These are phyloP conservation scores for Lepiota venenata DNA, from an alignment of 768 basidiomycete species.

Conservation along the genomic window DNA sequence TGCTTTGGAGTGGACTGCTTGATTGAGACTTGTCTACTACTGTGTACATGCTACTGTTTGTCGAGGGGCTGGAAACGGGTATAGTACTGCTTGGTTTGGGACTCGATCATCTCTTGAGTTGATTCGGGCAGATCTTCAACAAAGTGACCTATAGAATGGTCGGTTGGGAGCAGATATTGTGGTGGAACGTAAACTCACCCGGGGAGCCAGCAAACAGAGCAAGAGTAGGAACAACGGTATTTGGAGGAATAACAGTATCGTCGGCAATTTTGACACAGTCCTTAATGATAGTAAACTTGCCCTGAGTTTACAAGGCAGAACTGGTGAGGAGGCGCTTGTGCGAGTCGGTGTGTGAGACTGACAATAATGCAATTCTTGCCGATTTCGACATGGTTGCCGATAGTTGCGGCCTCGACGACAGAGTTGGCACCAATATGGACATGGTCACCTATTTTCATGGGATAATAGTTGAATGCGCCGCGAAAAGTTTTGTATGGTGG, in stretches of 20 bases:
- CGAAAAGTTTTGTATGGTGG: constrained; percentile 90
- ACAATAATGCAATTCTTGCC: constrained; percentile 96
- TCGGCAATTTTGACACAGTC: constrained; percentile 91
- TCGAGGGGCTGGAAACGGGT: constrained; percentile 66
- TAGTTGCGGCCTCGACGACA: constrained; percentile 91
- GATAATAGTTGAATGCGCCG: constrained; percentile 94
- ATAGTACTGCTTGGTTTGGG: constrained; percentile 82
- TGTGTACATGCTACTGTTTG: neutral
- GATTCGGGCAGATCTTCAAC: constrained; percentile 88
- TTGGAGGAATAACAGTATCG: constrained; percentile 85
- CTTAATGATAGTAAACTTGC: constrained; percentile 95
- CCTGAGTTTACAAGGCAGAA: constrained; percentile 42
- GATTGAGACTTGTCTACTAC: neutral
- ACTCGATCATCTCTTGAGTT: constrained; percentile 88
- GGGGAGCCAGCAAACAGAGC: constrained; percentile 87
- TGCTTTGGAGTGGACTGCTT: neutral
- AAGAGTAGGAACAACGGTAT: constrained; percentile 89
- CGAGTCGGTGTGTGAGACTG: constrained; percentile 22
- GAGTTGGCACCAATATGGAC: constrained; percentile 90
- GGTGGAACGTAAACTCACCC: constrained; percentile 43
- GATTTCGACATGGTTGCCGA: constrained; percentile 92
- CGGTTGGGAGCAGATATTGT: neutral
- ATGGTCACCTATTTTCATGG: constrained; percentile 94
- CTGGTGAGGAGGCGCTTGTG: neutral
- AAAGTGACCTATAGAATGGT: constrained; percentile 57